phyloP scores from a whole-genome alignment of 2,329 filamentous ascomycete species.

The Tricladium varicosporioides region DNA sequence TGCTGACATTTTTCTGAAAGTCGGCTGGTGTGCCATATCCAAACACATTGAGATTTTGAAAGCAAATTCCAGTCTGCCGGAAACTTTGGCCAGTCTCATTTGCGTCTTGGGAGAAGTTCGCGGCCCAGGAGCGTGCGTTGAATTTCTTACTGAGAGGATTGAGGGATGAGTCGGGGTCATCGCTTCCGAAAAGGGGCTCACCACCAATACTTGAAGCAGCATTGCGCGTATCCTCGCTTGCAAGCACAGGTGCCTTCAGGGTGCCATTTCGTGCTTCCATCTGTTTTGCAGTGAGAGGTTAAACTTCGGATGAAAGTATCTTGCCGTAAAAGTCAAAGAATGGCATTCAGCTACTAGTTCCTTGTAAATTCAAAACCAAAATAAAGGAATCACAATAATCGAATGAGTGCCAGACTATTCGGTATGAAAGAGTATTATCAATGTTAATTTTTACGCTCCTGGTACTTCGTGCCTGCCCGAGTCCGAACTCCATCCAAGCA shows the following conservation, averaged over 20 bases:
- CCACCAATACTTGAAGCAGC: too few relatives aligned
- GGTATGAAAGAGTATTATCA: background rate
- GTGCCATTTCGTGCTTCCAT: background rate
- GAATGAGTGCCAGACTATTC: background rate
- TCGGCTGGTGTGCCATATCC: conserved; percentile 66
- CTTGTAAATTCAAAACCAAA: too few relatives aligned
- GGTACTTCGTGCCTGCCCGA: background rate
- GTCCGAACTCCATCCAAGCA: background rate
- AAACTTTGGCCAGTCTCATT: background rate
- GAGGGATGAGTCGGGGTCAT: conserved; percentile 3
- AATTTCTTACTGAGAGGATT: conserved; percentile 5
- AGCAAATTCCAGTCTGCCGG: conserved; percentile 31
- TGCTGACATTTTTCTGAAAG: conserved; percentile 64
- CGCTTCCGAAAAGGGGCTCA: background rate
- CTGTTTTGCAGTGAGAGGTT: too few relatives aligned
- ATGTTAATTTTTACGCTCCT: background rate
- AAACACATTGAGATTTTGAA: conserved; percentile 65
- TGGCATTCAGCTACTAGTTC: too few relatives aligned
- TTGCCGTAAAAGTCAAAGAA: too few relatives aligned
- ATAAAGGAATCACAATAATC: too few relatives aligned
- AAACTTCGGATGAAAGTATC: too few relatives aligned
- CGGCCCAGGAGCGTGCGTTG: conserved; percentile 2
- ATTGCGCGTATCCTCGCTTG: background rate
- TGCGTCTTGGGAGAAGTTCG: background rate
- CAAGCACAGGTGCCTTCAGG: background rate